A percentile compares a stretch with the other conserved stretches of the same genome.
Evolutionary conservation across 176 grass and related monocot genomes (phyloP).

Genomic region (Tillandsia fasciculata): DNA sequence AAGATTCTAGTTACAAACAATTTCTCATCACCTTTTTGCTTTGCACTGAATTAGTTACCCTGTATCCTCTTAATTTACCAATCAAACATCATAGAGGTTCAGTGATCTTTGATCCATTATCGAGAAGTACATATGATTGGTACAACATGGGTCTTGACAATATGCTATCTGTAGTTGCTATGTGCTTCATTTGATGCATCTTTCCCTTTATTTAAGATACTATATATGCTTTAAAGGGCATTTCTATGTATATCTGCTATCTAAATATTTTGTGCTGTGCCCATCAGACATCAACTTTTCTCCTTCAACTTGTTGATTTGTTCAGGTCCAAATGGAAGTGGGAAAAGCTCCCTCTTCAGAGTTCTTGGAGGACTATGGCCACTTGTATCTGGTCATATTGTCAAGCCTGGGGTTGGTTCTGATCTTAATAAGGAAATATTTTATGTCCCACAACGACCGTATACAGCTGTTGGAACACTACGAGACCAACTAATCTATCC

Average conservation of each 20-base stretch:
- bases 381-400: constrained; percentile 90
- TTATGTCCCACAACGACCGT: constrained; percentile 98
- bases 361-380: constrained; percentile 98
- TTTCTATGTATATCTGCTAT: not conserved
- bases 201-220: no score
- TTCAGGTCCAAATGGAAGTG: constrained; percentile 96
- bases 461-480: constrained; percentile 98
- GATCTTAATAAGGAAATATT: constrained; percentile 99
- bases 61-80: no score
- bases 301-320: not conserved
- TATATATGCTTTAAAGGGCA: no score
- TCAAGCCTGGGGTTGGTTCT: constrained; percentile 94
- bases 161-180: no score
- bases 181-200: no score
- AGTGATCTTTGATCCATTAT: no score
- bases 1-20: no score
- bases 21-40: no score
- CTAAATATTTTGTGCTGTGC: not conserved
- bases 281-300: not conserved
- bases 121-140: no score
- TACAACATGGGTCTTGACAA: no score
- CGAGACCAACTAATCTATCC: constrained; percentile 98
- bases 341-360: constrained; percentile 97
- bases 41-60: no score
- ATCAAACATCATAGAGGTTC: no score